Evolutionary conservation across 169 alveolate species (phyloP).

Genomic region (Cyclospora cayetanensis): DNA sequence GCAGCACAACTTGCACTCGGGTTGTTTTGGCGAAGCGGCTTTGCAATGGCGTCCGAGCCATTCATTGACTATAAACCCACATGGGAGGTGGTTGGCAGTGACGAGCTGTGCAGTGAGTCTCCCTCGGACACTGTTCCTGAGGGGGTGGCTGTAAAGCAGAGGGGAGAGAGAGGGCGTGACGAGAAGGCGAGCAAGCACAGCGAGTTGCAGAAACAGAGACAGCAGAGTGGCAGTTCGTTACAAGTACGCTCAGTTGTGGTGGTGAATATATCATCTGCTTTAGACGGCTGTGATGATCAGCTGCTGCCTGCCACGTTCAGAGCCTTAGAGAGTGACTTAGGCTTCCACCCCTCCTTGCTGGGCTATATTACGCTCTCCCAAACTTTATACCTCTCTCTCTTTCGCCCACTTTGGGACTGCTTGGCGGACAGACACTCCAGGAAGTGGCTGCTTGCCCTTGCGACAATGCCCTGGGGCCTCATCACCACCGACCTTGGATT

Average conservation of each 20-base stretch:
- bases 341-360: conserved; percentile 85
- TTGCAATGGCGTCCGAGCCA: conserved; percentile 76
- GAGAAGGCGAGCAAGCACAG: conserved; percentile 41
- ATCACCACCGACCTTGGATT: conserved; percentile 84
- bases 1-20: no score
- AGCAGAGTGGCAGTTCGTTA: not conserved
- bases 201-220: conserved; percentile 21
- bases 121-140: conserved; percentile 62
- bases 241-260: conserved; percentile 77
- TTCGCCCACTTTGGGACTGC: conserved; percentile 92
- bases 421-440: conserved; percentile 87
- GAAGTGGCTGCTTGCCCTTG: conserved; percentile 86
- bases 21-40: no score
- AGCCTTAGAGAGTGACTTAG: conserved; percentile 89
- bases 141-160: not conserved
- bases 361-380: conserved; percentile 88
- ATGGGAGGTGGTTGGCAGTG: conserved; percentile 46
- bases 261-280: conserved; percentile 87
- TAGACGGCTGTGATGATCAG: conserved; percentile 91
- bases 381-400: conserved; percentile 83
- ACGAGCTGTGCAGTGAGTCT: conserved; percentile 38
- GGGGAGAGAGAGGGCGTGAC: not conserved
- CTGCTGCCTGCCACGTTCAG: conserved; percentile 90
- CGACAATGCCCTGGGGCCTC: conserved; percentile 88
- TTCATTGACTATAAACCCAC: conserved; percentile 72